phyloP scores from a whole-genome alignment of 1,284 basidiomycete species.

The Ustilago cynodontis region DNA sequence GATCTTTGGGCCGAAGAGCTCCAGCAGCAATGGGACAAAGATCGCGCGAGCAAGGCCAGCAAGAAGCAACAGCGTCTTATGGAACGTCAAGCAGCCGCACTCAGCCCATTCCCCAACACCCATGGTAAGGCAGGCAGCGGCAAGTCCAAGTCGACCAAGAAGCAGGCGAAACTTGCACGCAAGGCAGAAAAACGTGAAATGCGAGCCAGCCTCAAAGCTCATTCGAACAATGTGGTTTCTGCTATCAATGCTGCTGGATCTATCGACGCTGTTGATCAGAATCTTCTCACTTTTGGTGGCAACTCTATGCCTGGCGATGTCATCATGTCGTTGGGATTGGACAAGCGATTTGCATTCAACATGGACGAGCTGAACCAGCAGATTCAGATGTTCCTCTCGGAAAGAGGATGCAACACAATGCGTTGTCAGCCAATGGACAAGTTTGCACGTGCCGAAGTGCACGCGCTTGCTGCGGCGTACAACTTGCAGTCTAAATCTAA shows the following conservation, averaged over 20 bases:
- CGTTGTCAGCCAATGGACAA: conserved; percentile 68
- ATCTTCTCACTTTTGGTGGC: conserved; percentile 34
- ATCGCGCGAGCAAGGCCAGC: conserved; percentile 51
- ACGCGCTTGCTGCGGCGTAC: conserved; percentile 66
- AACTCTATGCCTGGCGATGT: conserved; percentile 17
- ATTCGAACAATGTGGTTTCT: conserved; percentile 41
- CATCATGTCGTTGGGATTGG: conserved; percentile 27
- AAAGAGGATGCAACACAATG: conserved; percentile 57
- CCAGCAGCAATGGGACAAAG: conserved; percentile 73
- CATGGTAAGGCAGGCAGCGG: conserved; percentile 50
- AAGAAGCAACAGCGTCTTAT: conserved; percentile 59
- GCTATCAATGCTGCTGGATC: conserved; percentile 36
- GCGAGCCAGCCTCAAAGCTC: conserved; percentile 47
- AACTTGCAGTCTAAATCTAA: conserved; percentile 56
- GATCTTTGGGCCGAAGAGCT: conserved; percentile 77
- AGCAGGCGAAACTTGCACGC: conserved; percentile 53
- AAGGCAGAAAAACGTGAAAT: conserved; percentile 50
- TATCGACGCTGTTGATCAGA: conserved; percentile 39
- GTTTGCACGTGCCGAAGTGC: conserved; percentile 65
- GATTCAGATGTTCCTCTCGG: conserved; percentile 59
- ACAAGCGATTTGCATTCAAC: conserved; percentile 48
- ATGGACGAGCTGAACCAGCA: conserved; percentile 60
- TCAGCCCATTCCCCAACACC: conserved; percentile 71
- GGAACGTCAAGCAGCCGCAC: conserved; percentile 73
- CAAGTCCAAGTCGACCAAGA: conserved; percentile 53